These are phyloP conservation scores for Graphilbum sp. DNA, from an alignment of 2,329 filamentous ascomycete genomes.

Conservation along the genomic window DNA sequence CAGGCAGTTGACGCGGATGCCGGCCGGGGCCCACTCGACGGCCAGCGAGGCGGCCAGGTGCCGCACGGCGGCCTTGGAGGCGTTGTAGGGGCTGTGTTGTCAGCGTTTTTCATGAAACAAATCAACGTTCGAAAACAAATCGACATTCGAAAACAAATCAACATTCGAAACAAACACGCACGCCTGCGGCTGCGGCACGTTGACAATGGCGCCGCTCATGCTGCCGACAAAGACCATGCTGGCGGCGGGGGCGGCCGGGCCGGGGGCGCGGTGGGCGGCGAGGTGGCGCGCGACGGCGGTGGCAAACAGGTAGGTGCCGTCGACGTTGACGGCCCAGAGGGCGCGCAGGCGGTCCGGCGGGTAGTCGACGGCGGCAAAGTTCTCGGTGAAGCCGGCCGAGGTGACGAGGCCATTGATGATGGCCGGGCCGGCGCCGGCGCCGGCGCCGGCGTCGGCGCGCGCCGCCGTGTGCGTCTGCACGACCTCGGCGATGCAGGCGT, in stretches of 20 bases:
- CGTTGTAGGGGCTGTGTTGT: slow-evolving; percentile 63
- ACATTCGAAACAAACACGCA: slow-evolving; percentile 17
- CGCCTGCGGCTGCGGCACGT: slow-evolving; percentile 85
- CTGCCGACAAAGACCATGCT: slow-evolving; percentile 91
- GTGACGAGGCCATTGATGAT: slow-evolving; percentile 87
- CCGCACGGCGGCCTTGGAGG: slow-evolving; percentile 78
- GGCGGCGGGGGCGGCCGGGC: slow-evolving; percentile 45
- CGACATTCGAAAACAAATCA: neutral
- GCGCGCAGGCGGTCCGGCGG: slow-evolving; percentile 83
- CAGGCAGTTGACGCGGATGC: slow-evolving; percentile 90
- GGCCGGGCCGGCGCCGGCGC: slow-evolving; percentile 2
- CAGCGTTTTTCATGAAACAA: no score
- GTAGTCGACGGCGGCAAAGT: slow-evolving; percentile 83
- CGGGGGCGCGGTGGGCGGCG: slow-evolving; percentile 41
- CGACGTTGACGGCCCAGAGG: slow-evolving; percentile 88
- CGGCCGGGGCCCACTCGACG: slow-evolving; percentile 80
- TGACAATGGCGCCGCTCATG: slow-evolving; percentile 90
- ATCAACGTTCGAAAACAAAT: no score
- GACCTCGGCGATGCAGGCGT: slow-evolving; percentile 54
- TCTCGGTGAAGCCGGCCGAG: slow-evolving; percentile 92
- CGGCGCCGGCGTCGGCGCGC: no score
- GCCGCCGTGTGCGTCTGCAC: slow-evolving; percentile 38
- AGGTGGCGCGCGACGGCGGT: slow-evolving; percentile 73
- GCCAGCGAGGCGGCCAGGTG: slow-evolving; percentile 78
- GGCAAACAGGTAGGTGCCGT: slow-evolving; percentile 80